A percentile compares a stretch with the other conserved stretches of the same genome.
These are phyloP conservation scores for Bolboschoenus planiculmis DNA, from an alignment of 176 grass and related monocot species.

Conservation along the genomic window DNA sequence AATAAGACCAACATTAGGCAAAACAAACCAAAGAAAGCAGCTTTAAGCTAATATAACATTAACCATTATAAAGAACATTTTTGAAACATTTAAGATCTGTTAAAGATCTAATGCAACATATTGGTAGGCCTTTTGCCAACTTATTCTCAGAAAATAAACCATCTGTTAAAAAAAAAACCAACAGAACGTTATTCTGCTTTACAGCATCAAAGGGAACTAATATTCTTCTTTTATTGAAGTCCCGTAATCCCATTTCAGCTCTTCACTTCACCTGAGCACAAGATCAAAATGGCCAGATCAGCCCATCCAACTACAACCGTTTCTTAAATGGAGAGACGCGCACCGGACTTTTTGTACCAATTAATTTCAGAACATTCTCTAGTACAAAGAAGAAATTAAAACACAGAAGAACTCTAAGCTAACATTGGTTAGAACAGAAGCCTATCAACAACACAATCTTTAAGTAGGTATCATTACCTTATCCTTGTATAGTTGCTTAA, in stretches of 20 bases:
- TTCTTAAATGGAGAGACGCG: not conserved
- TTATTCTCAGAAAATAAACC: not conserved
- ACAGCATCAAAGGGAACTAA: not conserved
- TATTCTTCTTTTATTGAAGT: not conserved
- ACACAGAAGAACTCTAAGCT: not conserved
- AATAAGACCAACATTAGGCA: not conserved
- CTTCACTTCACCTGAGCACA: not conserved
- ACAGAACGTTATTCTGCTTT: not conserved
- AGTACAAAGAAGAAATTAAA: not conserved
- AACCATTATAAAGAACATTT: not conserved
- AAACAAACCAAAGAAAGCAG: not conserved
- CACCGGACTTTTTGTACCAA: not conserved
- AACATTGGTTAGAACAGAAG: not conserved
- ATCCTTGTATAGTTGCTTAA: conserved; percentile 86
- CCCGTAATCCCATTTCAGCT: not conserved
- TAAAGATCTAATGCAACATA: not conserved
- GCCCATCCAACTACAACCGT: not conserved
- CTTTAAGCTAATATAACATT: not conserved
- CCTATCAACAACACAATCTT: not conserved
- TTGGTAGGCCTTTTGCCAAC: not conserved
- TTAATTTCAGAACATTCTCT: not conserved
- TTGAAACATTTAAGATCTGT: not conserved
- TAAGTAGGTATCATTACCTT: conserved; percentile 36
- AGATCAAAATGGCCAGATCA: not conserved
- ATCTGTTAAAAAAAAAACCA: not conserved